Conservation (phyloP, 139 green algal genomes). For the Pseudopediastrum boryanum region DNA sequence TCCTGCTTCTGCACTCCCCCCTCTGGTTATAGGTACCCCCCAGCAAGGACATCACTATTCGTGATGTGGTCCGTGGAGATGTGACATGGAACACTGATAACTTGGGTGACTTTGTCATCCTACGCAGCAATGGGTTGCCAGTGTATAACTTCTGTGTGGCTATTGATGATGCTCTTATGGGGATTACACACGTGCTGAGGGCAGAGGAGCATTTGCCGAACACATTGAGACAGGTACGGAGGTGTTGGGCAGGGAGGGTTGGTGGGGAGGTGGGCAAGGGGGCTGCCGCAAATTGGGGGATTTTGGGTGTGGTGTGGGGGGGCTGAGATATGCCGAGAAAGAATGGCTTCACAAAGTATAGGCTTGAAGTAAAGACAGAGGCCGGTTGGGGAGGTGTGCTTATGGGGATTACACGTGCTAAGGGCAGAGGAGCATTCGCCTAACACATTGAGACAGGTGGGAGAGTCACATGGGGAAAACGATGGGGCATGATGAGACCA, state of each 20-base stretch:
- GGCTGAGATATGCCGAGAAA: too few relatives aligned
- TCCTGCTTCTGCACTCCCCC: background rate
- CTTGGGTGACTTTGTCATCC: slow-evolving; percentile 98
- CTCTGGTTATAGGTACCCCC: slow-evolving; percentile 9
- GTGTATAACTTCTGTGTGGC: slow-evolving; percentile 99
- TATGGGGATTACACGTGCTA: background rate
- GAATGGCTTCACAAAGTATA: too few relatives aligned
- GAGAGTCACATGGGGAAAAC: too few relatives aligned
- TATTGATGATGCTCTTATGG: slow-evolving; percentile 97
- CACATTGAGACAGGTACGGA: slow-evolving; percentile 94
- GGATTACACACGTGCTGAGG: slow-evolving; percentile 94
- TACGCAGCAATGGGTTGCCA: slow-evolving; percentile 95
- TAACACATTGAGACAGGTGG: too few relatives aligned
- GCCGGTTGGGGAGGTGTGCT: background rate
- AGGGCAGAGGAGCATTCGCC: too few relatives aligned
- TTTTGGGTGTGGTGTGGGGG: too few relatives aligned
- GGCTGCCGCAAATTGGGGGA: too few relatives aligned
- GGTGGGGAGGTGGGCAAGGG: too few relatives aligned
- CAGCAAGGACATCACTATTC: slow-evolving; percentile 68
- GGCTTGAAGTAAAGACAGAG: too few relatives aligned
- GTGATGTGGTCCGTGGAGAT: slow-evolving; percentile 90
- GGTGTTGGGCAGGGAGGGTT: too few relatives aligned
- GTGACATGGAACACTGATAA: slow-evolving; percentile 97
- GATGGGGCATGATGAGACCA: too few relatives aligned
- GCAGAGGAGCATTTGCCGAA: slow-evolving; percentile 99